Conservation (phyloP, 1,284 basidiomycete genomes). For the Trametes pubescens region DNA sequence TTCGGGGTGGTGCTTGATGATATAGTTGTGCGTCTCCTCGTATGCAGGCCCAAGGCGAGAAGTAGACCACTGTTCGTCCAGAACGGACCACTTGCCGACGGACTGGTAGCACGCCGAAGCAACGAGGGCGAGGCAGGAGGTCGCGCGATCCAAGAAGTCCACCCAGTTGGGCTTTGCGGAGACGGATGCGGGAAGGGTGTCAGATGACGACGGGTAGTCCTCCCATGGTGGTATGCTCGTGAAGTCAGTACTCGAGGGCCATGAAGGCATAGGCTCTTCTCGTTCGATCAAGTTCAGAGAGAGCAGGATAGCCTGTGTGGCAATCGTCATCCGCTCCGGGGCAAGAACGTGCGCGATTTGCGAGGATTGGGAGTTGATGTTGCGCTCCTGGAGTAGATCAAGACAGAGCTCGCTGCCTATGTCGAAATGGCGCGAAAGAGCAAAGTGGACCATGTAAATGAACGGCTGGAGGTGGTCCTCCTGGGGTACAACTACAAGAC, state of each 20-base stretch:
- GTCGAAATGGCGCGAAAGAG: conserved; percentile 87
- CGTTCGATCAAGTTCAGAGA: conserved; percentile 79
- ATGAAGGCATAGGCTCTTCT: conserved; percentile 72
- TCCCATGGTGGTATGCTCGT: conserved; percentile 60
- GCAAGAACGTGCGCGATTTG: conserved; percentile 58
- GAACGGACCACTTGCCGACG: conserved; percentile 82
- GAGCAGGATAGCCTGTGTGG: conserved; percentile 80
- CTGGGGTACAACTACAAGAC: conserved; percentile 66
- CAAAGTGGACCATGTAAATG: conserved; percentile 83
- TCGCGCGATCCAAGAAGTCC: conserved; percentile 78
- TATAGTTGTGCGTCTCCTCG: conserved; percentile 73
- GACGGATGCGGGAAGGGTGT: conserved; percentile 61
- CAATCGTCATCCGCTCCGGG: conserved; percentile 79
- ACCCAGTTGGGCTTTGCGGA: conserved; percentile 74
- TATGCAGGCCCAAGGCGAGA: conserved; percentile 67
- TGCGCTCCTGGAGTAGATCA: conserved; percentile 78
- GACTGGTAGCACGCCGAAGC: conserved; percentile 71
- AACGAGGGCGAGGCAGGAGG: conserved; percentile 69
- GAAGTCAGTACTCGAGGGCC: conserved; percentile 84
- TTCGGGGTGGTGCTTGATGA: conserved; percentile 75
- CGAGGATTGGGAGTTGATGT: conserved; percentile 53
- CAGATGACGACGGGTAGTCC: conserved; percentile 80
- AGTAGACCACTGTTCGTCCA: conserved; percentile 83
- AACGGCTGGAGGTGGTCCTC: conserved; percentile 85
- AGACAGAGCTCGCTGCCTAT: conserved; percentile 86